Percentiles rank a stretch among this genome's conserved stretches.
Evolutionary conservation across 2,329 filamentous ascomycete species (phyloP).

Genomic region (Ceratocystis albifundus): DNA sequence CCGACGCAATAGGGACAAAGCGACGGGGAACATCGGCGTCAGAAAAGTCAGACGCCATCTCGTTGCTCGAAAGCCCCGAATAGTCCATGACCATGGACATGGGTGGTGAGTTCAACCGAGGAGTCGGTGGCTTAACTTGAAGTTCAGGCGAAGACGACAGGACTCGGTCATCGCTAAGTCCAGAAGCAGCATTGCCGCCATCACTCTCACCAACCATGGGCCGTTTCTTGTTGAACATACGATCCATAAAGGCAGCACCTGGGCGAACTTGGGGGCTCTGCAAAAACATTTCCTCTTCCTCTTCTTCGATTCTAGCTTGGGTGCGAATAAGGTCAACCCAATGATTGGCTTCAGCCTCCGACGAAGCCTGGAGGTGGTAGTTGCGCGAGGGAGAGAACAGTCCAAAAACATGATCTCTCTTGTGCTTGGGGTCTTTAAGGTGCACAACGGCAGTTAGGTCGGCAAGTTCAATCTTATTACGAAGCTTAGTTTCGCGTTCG

Average conservation of each 20-base stretch:
- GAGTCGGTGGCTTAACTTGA: conserved; percentile 31
- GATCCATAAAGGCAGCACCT: conserved; percentile 23
- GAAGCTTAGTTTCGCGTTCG: conserved; percentile 76
- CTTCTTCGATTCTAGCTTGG: conserved; percentile 74
- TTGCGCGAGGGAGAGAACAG: conserved; percentile 86
- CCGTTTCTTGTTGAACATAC: conserved; percentile 21
- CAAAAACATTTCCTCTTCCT: conserved; percentile 72
- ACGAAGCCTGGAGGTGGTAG: conserved; percentile 73
- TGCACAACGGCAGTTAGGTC: conserved; percentile 85
- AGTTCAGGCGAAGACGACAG: conserved; percentile 53
- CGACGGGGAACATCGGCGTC: conserved; percentile 46
- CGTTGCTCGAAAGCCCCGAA: conserved; percentile 51
- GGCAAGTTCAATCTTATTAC: conserved; percentile 74
- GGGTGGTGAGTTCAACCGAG: conserved; percentile 35
- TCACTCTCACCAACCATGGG: background rate
- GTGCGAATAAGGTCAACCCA: conserved; percentile 76
- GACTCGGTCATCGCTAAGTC: conserved; percentile 33
- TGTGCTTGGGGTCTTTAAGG: conserved; percentile 79
- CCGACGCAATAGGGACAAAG: conserved; percentile 29
- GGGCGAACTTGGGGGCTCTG: conserved; percentile 49
- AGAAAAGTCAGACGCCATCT: conserved; percentile 74
- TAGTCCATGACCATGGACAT: conserved; percentile 53
- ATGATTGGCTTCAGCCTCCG: conserved; percentile 61
- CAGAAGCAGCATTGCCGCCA: conserved; percentile 21
- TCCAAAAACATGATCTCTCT: conserved; percentile 77